These are phyloP conservation scores for Pyricularia pennisetigena DNA, from an alignment of 2,329 filamentous ascomycete genomes.

Conservation along the genomic window DNA sequence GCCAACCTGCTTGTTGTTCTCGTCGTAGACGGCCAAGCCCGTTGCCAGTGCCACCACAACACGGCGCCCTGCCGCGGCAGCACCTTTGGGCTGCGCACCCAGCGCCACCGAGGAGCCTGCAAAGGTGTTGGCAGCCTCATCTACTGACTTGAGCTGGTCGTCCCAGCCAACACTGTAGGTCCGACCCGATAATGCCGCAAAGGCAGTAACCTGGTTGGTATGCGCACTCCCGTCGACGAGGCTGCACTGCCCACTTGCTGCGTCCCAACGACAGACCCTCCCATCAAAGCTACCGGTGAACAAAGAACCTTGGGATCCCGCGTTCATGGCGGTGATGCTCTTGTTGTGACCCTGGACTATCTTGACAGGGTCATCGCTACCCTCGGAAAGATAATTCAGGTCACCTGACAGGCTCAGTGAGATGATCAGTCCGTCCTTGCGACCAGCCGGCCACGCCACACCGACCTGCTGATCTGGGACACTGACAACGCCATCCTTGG, in stretches of 20 bases:
- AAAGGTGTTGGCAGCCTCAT: conserved; percentile 66
- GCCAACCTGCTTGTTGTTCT: conserved; percentile 44
- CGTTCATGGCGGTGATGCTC: conserved; percentile 69
- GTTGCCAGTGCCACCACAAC: conserved; percentile 48
- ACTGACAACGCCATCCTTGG: conserved; percentile 57
- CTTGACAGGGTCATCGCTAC: conserved; percentile 56
- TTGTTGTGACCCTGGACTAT: conserved; percentile 85
- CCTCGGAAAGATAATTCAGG: conserved; percentile 76
- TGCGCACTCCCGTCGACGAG: conserved; percentile 72
- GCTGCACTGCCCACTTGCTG: conserved; percentile 56
- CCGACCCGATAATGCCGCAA: conserved; percentile 51
- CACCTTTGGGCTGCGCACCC: conserved; percentile 69
- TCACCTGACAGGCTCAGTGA: conserved; percentile 83
- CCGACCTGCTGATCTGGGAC: conserved; percentile 86
- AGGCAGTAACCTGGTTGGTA: conserved; percentile 75
- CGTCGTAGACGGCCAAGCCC: conserved; percentile 45
- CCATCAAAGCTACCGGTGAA: conserved; percentile 93
- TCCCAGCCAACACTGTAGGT: conserved; percentile 93
- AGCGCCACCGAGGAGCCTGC: conserved; percentile 58
- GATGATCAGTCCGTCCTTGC: conserved; percentile 80
- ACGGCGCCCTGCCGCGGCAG: conserved; percentile 43
- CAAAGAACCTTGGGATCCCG: conserved; percentile 49
- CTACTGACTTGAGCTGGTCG: conserved; percentile 74
- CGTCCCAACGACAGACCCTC: conserved; percentile 75
- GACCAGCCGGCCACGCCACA: conserved; percentile 77